Evolutionary conservation across 805 yeast genomes (phyloP).

Genomic region (Cyberlindnera samutprakarnensis): DNA sequence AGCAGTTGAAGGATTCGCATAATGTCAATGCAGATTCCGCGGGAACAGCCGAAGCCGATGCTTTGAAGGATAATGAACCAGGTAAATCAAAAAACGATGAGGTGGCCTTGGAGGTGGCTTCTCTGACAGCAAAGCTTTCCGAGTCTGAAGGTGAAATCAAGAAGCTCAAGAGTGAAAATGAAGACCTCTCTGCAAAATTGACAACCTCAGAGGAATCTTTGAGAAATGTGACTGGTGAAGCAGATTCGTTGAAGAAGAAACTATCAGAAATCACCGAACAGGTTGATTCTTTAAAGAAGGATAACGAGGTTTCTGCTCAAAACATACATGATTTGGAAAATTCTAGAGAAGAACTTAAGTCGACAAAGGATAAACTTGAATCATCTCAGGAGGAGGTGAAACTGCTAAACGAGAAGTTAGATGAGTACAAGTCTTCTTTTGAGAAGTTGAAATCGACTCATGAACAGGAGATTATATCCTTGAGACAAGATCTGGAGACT

Average conservation of each 20-base stretch:
- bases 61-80: too few relatives aligned
- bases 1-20: too few relatives aligned
- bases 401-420: background rate
- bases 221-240: background rate
- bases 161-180: constrained; percentile 2
- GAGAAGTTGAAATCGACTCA: background rate
- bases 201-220: constrained; percentile 1
- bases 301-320: background rate
- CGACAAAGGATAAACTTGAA: background rate
- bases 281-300: background rate
- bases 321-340: background rate
- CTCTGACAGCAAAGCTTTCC: background rate
- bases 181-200: constrained; percentile 4
- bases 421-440: background rate
- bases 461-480: background rate
- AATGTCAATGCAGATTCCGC: too few relatives aligned
- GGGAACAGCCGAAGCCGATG: too few relatives aligned
- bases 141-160: constrained; percentile 7
- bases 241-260: background rate
- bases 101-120: background rate
- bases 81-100: too few relatives aligned
- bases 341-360: background rate
- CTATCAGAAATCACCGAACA: background rate
- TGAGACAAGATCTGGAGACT: background rate
- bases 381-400: background rate